Evolutionary conservation across 2,329 filamentous ascomycete species (phyloP), one percentile per base, ranked within the genome.

Genomic region (Plenodomus lindquistii): DNA sequence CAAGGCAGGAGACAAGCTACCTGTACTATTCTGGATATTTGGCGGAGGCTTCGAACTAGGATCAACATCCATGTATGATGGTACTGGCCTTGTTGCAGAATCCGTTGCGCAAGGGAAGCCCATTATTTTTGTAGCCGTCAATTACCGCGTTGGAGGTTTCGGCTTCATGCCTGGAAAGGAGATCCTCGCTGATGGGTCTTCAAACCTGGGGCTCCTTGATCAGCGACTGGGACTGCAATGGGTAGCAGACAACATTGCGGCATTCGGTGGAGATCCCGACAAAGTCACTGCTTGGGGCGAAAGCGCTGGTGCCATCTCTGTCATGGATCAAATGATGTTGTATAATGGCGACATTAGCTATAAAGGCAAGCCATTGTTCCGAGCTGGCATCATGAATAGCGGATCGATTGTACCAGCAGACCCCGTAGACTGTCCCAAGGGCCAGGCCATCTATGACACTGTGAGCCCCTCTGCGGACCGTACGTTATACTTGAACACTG

Each of bases 221-320:
- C 88, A 92, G 61, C 79, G 87, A 27, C 77, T 88, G 55, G 88
- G 82, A 0, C 76, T 93, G 6, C 74, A 91, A 65, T 93, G 89
- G 89, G 82, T 89, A 1, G 84, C 86, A 7, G 87, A 90, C 59
- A 90, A 92, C 57, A 90, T 93, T 47, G 84, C 75, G 1, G 78
- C 83, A 0, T 95, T 94, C 64, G 90, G 90, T 9, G 90, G 90
- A 13, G 88, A 93, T 65, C 85, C 88, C 0, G 76, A 78, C n/a
- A 88, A 87, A 67, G 87, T 92, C 5, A 92, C 88, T 0, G 86
- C 93, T 50, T 91, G 86, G 85, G 89, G 89, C 20, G 85, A 92
- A 65, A 63, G 57, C 34, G 69, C 73, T 7, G 75, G 76, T 11
- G 57, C 69, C 13, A 90, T 91, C 53, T 91, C 87, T 0, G 87